Conservation (phyloP, 1,284 basidiomycete species). For the Cystobasidiaceae sp. region DNA sequence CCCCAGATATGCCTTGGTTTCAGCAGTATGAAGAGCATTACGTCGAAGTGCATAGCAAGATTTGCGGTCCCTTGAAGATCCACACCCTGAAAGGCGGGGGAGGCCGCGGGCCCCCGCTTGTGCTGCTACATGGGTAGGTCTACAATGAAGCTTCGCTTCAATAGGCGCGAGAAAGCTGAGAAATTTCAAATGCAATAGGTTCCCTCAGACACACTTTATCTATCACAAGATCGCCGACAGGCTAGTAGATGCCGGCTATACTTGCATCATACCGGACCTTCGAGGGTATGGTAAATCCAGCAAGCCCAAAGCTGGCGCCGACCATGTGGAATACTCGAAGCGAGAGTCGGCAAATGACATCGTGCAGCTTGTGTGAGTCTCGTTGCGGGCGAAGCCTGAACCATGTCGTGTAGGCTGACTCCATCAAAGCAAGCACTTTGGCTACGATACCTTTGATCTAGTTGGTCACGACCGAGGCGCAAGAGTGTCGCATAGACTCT, state of each 20-base stretch:
- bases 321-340: conserved; percentile 47
- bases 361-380: conserved; percentile 45
- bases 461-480: conserved; percentile 50
- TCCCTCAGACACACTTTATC: conserved; percentile 47
- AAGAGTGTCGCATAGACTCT: conserved; percentile 48
- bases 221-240: conserved; percentile 44
- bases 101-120: conserved; percentile 40
- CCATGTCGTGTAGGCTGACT: no score
- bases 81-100: conserved; percentile 32
- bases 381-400: no score
- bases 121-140: conserved; percentile 48
- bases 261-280: conserved; percentile 46
- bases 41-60: no score
- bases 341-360: conserved; percentile 48
- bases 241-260: conserved; percentile 44
- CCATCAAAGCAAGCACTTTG: conserved; percentile 39
- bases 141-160: no score
- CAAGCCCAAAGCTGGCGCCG: conserved; percentile 39
- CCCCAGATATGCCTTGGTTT: conserved; percentile 21
- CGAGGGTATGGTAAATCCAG: conserved; percentile 43
- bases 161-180: no score
- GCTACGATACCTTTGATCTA: conserved; percentile 43
- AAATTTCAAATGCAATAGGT: no score
- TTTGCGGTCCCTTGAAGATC: conserved; percentile 27
- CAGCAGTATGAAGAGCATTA: no score